A percentile compares a stretch with the other conserved stretches of the same genome.
Conservation (phyloP, 352 stramenopile species). For the Globisporangium rhizosaccharum region DNA sequence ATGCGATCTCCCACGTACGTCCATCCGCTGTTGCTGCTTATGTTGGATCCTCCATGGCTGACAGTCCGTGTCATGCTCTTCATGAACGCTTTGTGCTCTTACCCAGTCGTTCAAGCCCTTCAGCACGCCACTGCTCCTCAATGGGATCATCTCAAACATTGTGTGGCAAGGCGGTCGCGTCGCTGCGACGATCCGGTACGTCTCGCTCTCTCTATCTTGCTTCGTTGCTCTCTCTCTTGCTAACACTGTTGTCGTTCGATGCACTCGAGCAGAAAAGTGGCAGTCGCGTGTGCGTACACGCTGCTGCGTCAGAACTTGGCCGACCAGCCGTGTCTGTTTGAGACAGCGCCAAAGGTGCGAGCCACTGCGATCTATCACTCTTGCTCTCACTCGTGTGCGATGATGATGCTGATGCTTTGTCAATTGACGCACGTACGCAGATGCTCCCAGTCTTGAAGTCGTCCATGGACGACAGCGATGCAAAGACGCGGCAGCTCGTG, state of each 20-base stretch:
- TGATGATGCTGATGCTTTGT: background rate
- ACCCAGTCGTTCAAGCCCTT: conserved; percentile 60
- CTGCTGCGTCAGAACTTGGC: conserved; percentile 71
- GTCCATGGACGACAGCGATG: conserved; percentile 84
- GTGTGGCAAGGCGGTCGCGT: conserved; percentile 86
- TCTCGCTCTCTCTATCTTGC: background rate
- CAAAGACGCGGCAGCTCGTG: conserved; percentile 84
- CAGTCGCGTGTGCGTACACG: conserved; percentile 83
- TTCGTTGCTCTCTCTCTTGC: background rate
- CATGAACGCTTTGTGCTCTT: background rate
- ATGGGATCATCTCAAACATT: conserved; percentile 86
- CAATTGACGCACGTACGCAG: conserved; percentile 14
- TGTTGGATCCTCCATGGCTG: too few species aligned
- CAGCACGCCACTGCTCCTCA: conserved; percentile 51
- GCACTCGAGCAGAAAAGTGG: conserved; percentile 64
- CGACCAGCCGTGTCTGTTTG: conserved; percentile 75
- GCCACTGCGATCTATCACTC: background rate
- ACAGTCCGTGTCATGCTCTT: too few species aligned
- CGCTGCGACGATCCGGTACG: conserved; percentile 76
- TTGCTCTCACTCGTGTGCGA: background rate
- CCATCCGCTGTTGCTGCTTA: background rate
- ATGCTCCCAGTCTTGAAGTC: conserved; percentile 88
- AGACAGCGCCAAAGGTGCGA: conserved; percentile 65
- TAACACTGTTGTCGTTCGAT: background rate
- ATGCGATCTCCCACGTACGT: conserved; percentile 47